Conservation (phyloP, 495 filamentous ascomycete species). For the Penicillium nucicola region DNA sequence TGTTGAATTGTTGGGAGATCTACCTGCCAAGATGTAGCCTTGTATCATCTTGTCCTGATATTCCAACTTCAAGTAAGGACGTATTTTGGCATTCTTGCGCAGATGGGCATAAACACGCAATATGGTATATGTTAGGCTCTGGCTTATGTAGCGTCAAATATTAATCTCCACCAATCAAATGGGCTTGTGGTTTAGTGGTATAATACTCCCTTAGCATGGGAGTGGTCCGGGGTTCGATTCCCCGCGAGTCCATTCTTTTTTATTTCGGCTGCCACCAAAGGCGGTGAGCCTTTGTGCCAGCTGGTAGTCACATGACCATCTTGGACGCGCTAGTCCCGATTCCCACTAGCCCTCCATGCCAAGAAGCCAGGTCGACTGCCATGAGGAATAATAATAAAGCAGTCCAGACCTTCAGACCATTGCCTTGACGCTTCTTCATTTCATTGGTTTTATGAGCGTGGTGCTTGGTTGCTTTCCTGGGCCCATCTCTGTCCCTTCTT, state of each 20-base stretch:
- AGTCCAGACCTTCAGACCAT: conserved; percentile 17
- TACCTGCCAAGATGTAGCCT: not conserved
- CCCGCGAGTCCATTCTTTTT: conserved; percentile 35
- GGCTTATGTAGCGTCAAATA: too few relatives aligned
- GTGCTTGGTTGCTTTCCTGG: conserved; percentile 10
- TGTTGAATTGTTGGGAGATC: conserved; percentile 1
- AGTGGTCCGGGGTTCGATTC: conserved; percentile 59
- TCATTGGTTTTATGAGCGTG: conserved; percentile 5
- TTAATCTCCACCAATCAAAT: not conserved
- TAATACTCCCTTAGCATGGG: conserved; percentile 47
- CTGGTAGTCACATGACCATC: too few relatives aligned
- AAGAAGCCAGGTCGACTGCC: conserved; percentile 34
- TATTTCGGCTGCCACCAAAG: not conserved
- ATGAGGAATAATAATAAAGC: conserved; percentile 28
- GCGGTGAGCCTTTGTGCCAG: not conserved
- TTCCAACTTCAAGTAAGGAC: not conserved
- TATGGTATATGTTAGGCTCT: too few relatives aligned
- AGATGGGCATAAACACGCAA: too few relatives aligned
- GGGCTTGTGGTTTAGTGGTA: conserved; percentile 48
- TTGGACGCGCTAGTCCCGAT: not conserved
- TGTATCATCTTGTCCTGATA: not conserved
- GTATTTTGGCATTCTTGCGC: not conserved
- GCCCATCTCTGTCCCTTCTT: not conserved
- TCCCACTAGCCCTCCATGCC: conserved; percentile 18
- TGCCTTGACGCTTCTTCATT: conserved; percentile 9